A percentile compares a stretch with the other conserved stretches of the same genome.
phyloP scores from a whole-genome alignment of 2,329 filamentous ascomycete genomes.

The Talaromyces marneffei region DNA sequence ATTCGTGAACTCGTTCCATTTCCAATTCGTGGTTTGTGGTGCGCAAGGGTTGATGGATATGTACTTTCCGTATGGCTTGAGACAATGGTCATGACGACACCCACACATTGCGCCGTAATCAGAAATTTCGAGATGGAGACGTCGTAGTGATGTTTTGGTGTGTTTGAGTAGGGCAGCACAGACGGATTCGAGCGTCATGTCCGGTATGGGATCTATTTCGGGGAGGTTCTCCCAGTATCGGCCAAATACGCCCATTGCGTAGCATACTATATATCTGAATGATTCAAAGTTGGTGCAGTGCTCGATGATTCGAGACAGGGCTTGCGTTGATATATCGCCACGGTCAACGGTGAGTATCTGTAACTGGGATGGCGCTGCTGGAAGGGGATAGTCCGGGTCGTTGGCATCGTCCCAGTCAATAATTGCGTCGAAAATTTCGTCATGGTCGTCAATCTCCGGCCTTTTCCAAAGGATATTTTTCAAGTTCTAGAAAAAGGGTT shows the following conservation, averaged over 20 bases:
- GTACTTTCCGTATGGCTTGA: background rate
- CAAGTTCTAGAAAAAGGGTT: background rate
- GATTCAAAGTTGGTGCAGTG: background rate
- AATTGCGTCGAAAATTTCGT: background rate
- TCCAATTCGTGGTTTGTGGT: conserved; percentile 3
- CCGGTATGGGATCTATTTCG: background rate
- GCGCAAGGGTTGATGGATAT: background rate
- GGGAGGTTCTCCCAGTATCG: background rate
- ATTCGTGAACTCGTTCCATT: background rate
- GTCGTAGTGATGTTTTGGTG: background rate
- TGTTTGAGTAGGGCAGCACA: background rate
- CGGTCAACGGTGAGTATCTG: background rate
- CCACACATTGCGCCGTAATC: background rate
- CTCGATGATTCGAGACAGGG: background rate
- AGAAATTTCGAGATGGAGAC: background rate
- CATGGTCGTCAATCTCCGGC: background rate
- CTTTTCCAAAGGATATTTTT: background rate
- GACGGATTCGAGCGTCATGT: background rate
- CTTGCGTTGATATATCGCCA: background rate
- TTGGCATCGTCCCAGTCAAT: background rate
- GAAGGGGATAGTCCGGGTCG: background rate
- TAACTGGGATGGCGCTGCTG: background rate
- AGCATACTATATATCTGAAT: background rate
- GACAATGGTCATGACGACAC: background rate
- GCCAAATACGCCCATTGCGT: background rate